phyloP scores from a whole-genome alignment of 2,329 filamentous ascomycete genomes.

The Penicillium sp. region DNA sequence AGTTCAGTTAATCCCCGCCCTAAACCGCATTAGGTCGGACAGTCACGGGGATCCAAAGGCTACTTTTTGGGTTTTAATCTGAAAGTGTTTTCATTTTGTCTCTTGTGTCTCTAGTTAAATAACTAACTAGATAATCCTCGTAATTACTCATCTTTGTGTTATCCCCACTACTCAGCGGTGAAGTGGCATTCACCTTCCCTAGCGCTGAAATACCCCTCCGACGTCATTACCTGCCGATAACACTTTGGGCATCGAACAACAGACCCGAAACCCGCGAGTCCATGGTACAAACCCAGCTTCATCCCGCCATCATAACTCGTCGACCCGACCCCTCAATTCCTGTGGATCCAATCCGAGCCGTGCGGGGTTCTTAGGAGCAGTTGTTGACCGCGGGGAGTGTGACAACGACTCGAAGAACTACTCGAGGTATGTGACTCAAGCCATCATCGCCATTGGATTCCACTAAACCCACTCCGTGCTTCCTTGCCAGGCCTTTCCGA shows the following conservation, averaged over 20 bases:
- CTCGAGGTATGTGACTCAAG: neutral
- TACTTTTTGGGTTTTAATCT: neutral
- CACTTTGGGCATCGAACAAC: neutral
- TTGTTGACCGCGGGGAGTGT: conserved; percentile 10
- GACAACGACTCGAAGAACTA: no score
- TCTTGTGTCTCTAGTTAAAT: neutral
- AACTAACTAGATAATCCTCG: no score
- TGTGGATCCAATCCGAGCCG: conserved; percentile 2
- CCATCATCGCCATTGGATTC: neutral
- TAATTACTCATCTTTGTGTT: neutral
- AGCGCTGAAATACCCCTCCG: conserved; percentile 16
- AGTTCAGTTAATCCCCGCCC: conserved; percentile 12
- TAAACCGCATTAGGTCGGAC: conserved; percentile 13
- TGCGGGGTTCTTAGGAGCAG: conserved; percentile 16
- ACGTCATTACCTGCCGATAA: conserved; percentile 19
- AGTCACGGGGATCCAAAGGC: conserved; percentile 9
- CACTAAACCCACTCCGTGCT: neutral
- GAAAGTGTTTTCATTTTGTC: neutral
- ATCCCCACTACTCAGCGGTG: neutral
- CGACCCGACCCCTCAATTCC: neutral
- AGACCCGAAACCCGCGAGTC: neutral
- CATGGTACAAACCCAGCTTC: neutral
- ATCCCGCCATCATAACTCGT: neutral
- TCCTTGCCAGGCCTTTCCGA: neutral
- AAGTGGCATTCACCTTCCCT: neutral